Conservation (phyloP, 1,284 basidiomycete genomes). For the Afroboletus lepidellus region DNA sequence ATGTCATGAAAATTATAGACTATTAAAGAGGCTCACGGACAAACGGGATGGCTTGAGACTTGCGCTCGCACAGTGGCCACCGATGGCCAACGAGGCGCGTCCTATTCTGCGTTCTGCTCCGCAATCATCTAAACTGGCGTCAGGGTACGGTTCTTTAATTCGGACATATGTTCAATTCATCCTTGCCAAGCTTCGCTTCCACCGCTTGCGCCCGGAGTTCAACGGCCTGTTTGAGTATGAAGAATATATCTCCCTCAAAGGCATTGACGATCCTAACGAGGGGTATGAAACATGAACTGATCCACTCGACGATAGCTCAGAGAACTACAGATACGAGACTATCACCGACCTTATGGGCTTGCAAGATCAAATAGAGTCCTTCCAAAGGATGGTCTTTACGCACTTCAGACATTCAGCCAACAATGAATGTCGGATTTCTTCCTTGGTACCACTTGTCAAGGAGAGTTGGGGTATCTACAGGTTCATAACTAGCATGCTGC, state of each 20-base stretch:
- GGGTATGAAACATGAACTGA: slow-evolving; percentile 57
- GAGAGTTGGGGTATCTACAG: slow-evolving; percentile 97
- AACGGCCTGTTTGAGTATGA: slow-evolving; percentile 97
- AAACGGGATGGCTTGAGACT: slow-evolving; percentile 95
- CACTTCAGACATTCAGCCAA: slow-evolving; percentile 88
- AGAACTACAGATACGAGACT: slow-evolving; percentile 77
- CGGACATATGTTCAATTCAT: slow-evolving; percentile 93
- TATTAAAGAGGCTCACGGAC: slow-evolving; percentile 93
- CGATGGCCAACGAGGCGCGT: slow-evolving; percentile 75
- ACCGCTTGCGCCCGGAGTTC: slow-evolving; percentile 90
- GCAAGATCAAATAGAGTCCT: slow-evolving; percentile 96
- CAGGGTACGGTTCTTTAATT: slow-evolving; percentile 90
- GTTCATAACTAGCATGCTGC: slow-evolving; percentile 96
- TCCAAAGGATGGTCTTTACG: slow-evolving; percentile 94
- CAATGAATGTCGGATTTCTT: slow-evolving; percentile 94
- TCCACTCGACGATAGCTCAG: slow-evolving; percentile 15
- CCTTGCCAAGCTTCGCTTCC: slow-evolving; percentile 92
- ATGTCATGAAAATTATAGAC: slow-evolving; percentile 51
- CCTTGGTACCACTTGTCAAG: slow-evolving; percentile 92
- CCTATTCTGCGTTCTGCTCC: background rate
- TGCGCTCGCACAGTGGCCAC: slow-evolving; percentile 84
- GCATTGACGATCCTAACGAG: slow-evolving; percentile 96
- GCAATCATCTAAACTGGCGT: slow-evolving; percentile 8
- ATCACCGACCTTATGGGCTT: slow-evolving; percentile 94
- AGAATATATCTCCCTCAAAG: slow-evolving; percentile 93